Evolutionary conservation across 2,329 filamentous ascomycete genomes (phyloP), one percentile per base, ranked within the genome.

Genomic region (Elsinoe necatrix): DNA sequence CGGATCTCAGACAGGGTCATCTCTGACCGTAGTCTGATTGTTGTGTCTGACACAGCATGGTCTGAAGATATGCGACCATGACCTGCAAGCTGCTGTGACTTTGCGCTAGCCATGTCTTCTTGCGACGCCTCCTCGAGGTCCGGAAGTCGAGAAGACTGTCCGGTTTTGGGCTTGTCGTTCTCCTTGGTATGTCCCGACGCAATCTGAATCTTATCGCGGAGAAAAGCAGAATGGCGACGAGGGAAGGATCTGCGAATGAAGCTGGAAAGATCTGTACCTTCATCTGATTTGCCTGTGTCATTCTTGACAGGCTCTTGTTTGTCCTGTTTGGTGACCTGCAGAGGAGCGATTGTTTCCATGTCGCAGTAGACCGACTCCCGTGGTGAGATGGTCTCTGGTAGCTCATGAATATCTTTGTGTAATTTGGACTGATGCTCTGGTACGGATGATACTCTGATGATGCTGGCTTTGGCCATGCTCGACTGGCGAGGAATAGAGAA

Each of bases 41-140:
- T 52, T 25, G 65, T 62, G 23, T 60, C 61, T 7, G 66, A 58
- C 39, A 47, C 29, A 23, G 45, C 55, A 25, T 56, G 35, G 18
- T 52, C 31, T 9, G 27, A 48, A 35, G 54, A 29, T 16, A 41
- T 34, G 11, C 37, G 41, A 4, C 16, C 18, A 42, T 14, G 58
- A 54, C 4, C 39, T 48, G 31, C 54, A 31, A n/a, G 43, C 31
- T 16, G 67, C 65, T 12, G 61, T 63, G 55, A 65, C 20, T 48
- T 48, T n/a, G 54, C 39, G 21, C 42, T 66, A 56, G 73, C 74
- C 60, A 74, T 72, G 58, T 75, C 74, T 54, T 77, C 74, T 45
- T 74, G 68, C 16, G 74, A 75, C 58, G 77, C 75, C 60, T 77
- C 75, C 56, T 76, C 77, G 29, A 77, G 63, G 45, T 73, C 73